These are phyloP conservation scores for Jimgerdemannia flammicorona DNA, from an alignment of 192 early-diverging fungal genomes.

Conservation along the genomic window DNA sequence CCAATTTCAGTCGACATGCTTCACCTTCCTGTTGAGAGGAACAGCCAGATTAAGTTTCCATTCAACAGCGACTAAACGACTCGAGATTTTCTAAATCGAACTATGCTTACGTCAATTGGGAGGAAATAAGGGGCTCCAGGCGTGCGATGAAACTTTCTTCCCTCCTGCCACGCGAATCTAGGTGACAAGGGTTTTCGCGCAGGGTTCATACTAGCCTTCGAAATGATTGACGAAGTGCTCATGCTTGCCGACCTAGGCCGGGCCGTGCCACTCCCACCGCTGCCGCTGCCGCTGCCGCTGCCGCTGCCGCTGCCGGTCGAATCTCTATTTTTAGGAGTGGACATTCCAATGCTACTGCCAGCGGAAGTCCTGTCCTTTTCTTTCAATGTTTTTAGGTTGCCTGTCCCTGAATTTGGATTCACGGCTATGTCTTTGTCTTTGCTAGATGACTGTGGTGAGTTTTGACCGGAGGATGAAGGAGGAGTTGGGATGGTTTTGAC, in stretches of 20 bases:
- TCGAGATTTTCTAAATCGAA: background rate
- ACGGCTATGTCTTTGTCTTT: background rate
- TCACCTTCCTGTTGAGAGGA: background rate
- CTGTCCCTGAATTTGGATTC: background rate
- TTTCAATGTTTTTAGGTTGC: background rate
- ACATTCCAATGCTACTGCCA: background rate
- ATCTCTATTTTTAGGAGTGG: background rate
- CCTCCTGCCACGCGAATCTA: background rate
- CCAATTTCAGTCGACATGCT: background rate
- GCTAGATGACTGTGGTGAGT: background rate
- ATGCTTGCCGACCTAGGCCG: background rate
- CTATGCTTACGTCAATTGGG: background rate
- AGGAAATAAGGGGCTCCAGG: background rate
- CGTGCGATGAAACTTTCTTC: background rate
- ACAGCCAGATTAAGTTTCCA: background rate
- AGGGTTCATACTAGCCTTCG: background rate
- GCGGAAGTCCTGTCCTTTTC: background rate
- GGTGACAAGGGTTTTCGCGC: background rate
- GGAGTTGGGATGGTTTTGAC: background rate
- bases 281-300: background rate
- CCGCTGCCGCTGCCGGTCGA: background rate
- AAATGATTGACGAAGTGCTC: background rate
- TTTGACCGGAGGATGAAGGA: background rate
- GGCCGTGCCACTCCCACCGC: background rate
- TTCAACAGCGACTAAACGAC: too few species aligned